Evolutionary conservation across 2,329 filamentous ascomycete genomes (phyloP), one percentile per base, ranked within the genome.

Genomic region (Coleophoma cylindrospora): DNA sequence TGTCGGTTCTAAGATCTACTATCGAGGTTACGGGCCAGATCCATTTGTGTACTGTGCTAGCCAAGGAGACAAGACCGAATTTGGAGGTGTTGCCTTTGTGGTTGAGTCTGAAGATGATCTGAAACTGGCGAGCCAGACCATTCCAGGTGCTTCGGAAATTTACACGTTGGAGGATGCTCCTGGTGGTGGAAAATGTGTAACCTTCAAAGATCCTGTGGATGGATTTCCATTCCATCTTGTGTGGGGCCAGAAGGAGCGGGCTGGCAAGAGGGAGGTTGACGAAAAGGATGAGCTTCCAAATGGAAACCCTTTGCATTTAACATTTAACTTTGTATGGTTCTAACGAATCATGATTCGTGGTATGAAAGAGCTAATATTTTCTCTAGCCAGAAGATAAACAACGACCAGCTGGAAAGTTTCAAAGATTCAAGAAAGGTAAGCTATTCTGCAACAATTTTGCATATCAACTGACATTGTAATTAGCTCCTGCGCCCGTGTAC

Each of bases 121-220:
- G 27, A 46, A 53, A 3, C 46, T 48, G 15, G 50, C 50, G 6
- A 45, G 50, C 12, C 44, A 45, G 32, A 27, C 40, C 27, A 47
- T 82, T 4, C 73, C 75, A 0, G 56, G 66, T 49, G 72, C 77
- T 2, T 71, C 71, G 2, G 60, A 64, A 3, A 67, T 81, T 9
- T 69, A 76, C 51, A 71, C 76, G 3, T 52, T 76, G 4, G 17
- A 43, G 7, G 73, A 77, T 49, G 74, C 74, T 0, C 79, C 79
- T 0, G 79, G 79, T 2, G 77, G 69, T 34, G 77, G 79, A 41
- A 66, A 72, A 54, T 66, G 71, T 19, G 75, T 83, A 5, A 76
- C 71, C 0, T 73, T 79, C 48, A 67, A 70, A 46, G 43, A 44
- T 32, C 48, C 50, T 7, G 19, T 19, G 27, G 53, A 48, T 17